Evolutionary conservation across 2,329 filamentous ascomycete genomes (phyloP).

Genomic region (Trichoderma citrinoviride): DNA sequence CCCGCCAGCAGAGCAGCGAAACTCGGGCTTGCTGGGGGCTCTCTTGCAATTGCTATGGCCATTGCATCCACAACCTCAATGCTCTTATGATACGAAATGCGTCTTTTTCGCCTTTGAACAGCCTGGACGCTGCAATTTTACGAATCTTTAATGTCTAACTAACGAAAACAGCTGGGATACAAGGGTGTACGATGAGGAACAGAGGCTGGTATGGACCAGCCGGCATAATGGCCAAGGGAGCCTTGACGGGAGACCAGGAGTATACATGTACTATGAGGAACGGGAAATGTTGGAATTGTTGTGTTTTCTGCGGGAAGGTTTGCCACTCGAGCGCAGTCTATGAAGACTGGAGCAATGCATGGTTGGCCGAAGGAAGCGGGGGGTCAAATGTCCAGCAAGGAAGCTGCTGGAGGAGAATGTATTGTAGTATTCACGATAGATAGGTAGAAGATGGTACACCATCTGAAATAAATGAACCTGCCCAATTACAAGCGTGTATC

Average conservation of each 20-base stretch:
- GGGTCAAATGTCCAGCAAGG: neutral
- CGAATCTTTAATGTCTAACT: constrained; percentile 5
- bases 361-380: neutral
- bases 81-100: neutral
- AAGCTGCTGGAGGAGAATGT: neutral
- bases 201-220: neutral
- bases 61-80: neutral
- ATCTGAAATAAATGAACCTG: neutral
- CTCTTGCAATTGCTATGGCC: neutral
- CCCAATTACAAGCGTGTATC: too few relatives aligned
- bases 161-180: neutral
- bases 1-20: neutral
- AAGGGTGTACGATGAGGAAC: neutral
- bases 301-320: neutral
- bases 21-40: neutral
- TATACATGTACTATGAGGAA: neutral
- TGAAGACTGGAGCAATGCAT: neutral
- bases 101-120: neutral
- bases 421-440: too few relatives aligned
- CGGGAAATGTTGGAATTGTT: neutral
- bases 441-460: too few relatives aligned
- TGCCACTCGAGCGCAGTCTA: neutral
- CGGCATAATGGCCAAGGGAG: too few relatives aligned
- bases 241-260: neutral
- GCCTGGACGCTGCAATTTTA: neutral